Base-by-base conservation (phyloP, 2,329 filamentous ascomycete genomes). In the Xylariaceae sp. region DNA sequence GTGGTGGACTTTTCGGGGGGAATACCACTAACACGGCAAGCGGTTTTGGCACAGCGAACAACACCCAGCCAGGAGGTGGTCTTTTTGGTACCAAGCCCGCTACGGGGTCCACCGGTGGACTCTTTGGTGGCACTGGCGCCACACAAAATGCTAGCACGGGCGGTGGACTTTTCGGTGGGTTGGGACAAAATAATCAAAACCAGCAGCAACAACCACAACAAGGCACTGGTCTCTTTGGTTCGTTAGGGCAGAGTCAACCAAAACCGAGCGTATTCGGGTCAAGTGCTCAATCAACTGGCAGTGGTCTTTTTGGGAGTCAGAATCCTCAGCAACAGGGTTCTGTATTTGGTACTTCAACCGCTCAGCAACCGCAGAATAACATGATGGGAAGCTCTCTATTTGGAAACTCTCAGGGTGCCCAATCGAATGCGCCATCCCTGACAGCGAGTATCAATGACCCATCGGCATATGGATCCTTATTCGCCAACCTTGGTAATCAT, bases 391-490 rank as follows among this genome's bases (percentile, higher is more conserved):
- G 73, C 53, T 88, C 86, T 0, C 66, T 90, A 2, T 83, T 91
- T 43, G 83, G 83, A 16, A 77, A 71, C 55, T 78, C 79, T 1
- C 79, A 81, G 57, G 73, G 74, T 46, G 69, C 68, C 26, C 73
- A 75, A 51, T 72, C 72, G 7, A 82, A 82, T n/a, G 81, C 81
- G 13, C 85, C 89, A 66, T 75, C 81, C 15, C 77, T 96, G 53
- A 91, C 88, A 27, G 87, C 92, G 4, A 94, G 91, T 56, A 83
- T 95, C 50, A 86, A 85, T 55, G 91, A 93, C 60, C 80, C 86
- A n/a, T 91, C 89, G 46, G 93, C 95, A 0, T 99, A 96, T 67
- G 94, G 94, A 39, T 91, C 91, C 1, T 81, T 99, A 16, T 97
- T 97, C 72, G 84, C 86, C 26, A 88, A 86, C 47, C 76, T 97